Percentiles rank a stretch among this genome's conserved stretches.
These are phyloP conservation scores for Bullera alba DNA, from an alignment of 768 basidiomycete species.

Conservation along the genomic window DNA sequence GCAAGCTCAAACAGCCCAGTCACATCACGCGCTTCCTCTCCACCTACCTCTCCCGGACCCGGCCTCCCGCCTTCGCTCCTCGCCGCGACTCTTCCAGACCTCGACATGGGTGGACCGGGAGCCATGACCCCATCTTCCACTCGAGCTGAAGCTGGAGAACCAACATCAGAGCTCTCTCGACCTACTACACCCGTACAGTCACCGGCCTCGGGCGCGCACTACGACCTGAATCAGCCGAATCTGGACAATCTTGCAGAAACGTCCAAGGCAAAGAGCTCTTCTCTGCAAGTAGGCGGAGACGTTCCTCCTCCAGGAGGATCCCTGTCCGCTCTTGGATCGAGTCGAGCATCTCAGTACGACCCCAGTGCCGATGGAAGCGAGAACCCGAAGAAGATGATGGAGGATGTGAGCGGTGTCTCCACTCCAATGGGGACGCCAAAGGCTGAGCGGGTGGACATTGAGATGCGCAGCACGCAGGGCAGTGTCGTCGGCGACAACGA, in stretches of 20 bases:
- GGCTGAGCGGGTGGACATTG: conserved; percentile 25
- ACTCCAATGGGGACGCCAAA: conserved; percentile 35
- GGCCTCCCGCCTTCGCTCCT: conserved; percentile 9
- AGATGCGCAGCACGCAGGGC: conserved; percentile 13
- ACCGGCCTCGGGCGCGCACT: conserved; percentile 13
- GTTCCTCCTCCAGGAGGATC: not conserved
- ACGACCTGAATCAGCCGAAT: conserved; percentile 27
- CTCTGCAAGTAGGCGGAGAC: not conserved
- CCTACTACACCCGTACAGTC: conserved; percentile 24
- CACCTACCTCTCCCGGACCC: conserved; percentile 23
- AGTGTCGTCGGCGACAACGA: conserved; percentile 21
- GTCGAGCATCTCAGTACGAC: conserved; percentile 13
- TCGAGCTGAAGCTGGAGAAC: conserved; percentile 31
- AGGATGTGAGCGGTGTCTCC: conserved; percentile 32
- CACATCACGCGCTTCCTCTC: conserved; percentile 30
- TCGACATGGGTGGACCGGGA: conserved; percentile 22
- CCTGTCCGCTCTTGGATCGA: not conserved
- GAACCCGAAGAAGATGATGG: conserved; percentile 23
- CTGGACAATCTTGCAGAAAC: conserved; percentile 16
- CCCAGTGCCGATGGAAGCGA: conserved; percentile 16
- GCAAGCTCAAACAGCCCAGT: conserved; percentile 14
- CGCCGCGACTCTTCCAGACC: conserved; percentile 23
- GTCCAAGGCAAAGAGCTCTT: not conserved
- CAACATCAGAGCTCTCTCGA: conserved; percentile 16
- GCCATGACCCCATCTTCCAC: conserved; percentile 35